Conservation (phyloP, 805 yeast genomes). For the Starmerella geochares region DNA sequence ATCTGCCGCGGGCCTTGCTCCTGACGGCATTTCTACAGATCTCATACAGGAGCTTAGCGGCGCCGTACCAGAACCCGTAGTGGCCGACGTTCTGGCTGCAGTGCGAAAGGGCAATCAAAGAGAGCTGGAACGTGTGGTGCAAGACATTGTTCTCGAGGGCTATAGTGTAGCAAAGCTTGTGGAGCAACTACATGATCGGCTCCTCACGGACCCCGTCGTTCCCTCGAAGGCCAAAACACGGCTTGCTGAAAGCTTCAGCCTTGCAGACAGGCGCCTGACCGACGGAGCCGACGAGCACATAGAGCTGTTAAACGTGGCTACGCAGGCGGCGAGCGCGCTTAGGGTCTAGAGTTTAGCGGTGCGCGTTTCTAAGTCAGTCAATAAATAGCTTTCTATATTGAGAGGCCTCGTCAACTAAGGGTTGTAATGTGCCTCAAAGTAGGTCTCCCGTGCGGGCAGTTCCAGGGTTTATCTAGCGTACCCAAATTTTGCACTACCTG, state of each 20-base stretch:
- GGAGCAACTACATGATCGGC: conserved; percentile 58
- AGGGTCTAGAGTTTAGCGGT: conserved; percentile 3
- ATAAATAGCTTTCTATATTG: not conserved
- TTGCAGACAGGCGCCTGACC: conserved; percentile 60
- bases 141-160: conserved; percentile 50
- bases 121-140: conserved; percentile 34
- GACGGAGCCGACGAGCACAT: conserved; percentile 87
- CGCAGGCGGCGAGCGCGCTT: conserved; percentile 37
- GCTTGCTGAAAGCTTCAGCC: conserved; percentile 57
- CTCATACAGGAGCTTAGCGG: conserved; percentile 68
- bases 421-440: conserved; percentile 85
- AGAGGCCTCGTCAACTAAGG: conserved; percentile 18
- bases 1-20: conserved; percentile 43
- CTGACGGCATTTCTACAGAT: conserved; percentile 34
- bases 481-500: conserved; percentile 59
- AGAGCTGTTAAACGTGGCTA: conserved; percentile 58
- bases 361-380: no score
- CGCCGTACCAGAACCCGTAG: conserved; percentile 44
- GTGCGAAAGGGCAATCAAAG: conserved; percentile 29
- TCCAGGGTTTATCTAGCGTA: conserved; percentile 82
- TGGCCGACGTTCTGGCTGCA: conserved; percentile 37
- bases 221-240: conserved; percentile 49
- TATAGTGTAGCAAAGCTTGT: conserved; percentile 70
- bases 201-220: conserved; percentile 46
- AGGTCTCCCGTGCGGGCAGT: conserved; percentile 92